Evolutionary conservation across 106 monocot species (phyloP), one percentile per base, ranked within the genome.

Genomic region (Amphibolis antarctica): DNA sequence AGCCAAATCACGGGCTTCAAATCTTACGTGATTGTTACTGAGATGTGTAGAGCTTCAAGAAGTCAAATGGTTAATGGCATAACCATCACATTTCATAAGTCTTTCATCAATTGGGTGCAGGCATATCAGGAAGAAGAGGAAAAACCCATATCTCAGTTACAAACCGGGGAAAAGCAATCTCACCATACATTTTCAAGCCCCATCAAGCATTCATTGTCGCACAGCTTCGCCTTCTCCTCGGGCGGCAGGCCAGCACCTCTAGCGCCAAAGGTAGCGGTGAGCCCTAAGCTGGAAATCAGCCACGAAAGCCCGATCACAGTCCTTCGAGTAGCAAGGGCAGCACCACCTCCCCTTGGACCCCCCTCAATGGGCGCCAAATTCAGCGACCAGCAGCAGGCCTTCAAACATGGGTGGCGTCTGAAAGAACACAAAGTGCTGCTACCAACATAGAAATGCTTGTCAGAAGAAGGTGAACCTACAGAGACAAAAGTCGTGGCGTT

Each of bases 171-270:
- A 13, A 44, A 67, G 64, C 24, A 70, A 53, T 79, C 79, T 83
- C 79, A 89, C 83, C 81, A 74, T 84, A 96, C 96, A 86, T 90
- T 96, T 86, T 96, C 86, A 80, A 96, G 86, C 80, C 90, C 89
- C 68, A 78, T 84, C 72, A 86, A 86, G 47, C 94, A 96, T 22
- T 72, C 76, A 22, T 73, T 84, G 65, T 86, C 75, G 50, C 94
- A 96, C 5, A 96, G 46, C 25, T 66, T 86, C 15, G 86, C 89
- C 61, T 90, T 96, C 31, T 96, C 78, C 74, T 89, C 94, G 17
- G 81, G 82, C 58, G 96, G 89, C 66, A 92, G 74, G 49, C 86
- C 90, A 27, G 74, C 89, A 68, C 77, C 86, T 24, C 64, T 62
- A 19, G 80, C 75, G 49, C 69, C n/a, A n/a, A 47, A 15, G 0